These are phyloP conservation scores for Anethum foeniculum DNA, from an alignment of 140 eudicot species.

Conservation along the genomic window DNA sequence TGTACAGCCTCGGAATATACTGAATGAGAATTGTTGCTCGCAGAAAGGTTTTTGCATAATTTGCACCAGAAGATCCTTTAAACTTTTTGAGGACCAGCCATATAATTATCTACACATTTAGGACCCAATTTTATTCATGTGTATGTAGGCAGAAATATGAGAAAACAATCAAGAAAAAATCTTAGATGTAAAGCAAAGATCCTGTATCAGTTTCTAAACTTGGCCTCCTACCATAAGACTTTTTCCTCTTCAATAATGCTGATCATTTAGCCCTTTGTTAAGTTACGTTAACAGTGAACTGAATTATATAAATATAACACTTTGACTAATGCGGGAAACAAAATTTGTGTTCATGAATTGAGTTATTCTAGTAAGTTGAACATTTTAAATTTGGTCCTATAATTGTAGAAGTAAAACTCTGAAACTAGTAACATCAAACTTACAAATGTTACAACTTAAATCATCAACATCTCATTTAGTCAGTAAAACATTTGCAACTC, in stretches of 20 bases:
- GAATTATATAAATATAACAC: neutral
- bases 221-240: neutral
- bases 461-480: neutral
- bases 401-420: neutral
- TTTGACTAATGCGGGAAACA: too few relatives aligned
- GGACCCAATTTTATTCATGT: neutral
- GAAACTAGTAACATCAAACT: neutral
- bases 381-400: neutral
- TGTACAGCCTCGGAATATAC: constrained; percentile 61
- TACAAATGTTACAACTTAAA: neutral
- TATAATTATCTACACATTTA: constrained; percentile 54
- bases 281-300: neutral
- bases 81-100: constrained; percentile 36
- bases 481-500: neutral
- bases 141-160: neutral
- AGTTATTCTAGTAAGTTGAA: neutral
- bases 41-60: constrained; percentile 61
- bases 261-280: neutral
- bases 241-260: neutral
- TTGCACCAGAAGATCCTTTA: constrained; percentile 48
- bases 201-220: neutral
- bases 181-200: neutral
- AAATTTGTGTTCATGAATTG: neutral
- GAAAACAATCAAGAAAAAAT: neutral
- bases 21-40: constrained; percentile 68